A percentile compares a stretch with the other conserved stretches of the same genome.
Evolutionary conservation across 176 grass and related monocot genomes (phyloP).

Genomic region (Musa troglodytarum): DNA sequence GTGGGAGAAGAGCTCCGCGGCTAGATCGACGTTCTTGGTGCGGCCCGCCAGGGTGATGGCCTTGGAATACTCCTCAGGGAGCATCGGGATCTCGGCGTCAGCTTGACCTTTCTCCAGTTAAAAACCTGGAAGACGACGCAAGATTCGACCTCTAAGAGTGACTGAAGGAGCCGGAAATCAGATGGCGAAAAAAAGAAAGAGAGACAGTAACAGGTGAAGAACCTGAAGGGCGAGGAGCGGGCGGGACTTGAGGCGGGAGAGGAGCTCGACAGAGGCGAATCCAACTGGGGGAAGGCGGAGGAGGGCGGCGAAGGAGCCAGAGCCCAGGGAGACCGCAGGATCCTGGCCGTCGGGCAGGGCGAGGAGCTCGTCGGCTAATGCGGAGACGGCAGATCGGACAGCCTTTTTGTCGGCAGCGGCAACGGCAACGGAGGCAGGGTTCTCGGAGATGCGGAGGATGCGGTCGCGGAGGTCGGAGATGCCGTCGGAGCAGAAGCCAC

Average conservation of each 20-base stretch:
- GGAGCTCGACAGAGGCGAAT: slow-evolving; percentile 45
- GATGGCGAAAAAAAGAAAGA: background rate
- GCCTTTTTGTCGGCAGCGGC: background rate
- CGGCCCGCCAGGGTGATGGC: slow-evolving; percentile 65
- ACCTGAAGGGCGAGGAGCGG: slow-evolving; percentile 51
- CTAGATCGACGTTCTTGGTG: slow-evolving; percentile 31
- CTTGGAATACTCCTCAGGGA: slow-evolving; percentile 53
- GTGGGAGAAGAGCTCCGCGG: slow-evolving; percentile 42
- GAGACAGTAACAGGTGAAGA: too few species aligned
- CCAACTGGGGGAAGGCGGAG: slow-evolving; percentile 34
- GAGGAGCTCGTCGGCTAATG: slow-evolving; percentile 27
- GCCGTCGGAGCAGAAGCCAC: slow-evolving; percentile 9
- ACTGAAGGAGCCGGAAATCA: background rate
- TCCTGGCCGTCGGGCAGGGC: slow-evolving; percentile 25
- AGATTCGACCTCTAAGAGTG: background rate
- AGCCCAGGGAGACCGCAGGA: background rate
- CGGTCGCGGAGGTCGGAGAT: slow-evolving; percentile 7
- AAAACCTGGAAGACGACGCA: slow-evolving; percentile 43
- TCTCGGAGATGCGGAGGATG: background rate
- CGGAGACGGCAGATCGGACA: slow-evolving; percentile 36
- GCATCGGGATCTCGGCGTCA: slow-evolving; percentile 26
- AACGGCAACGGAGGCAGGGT: background rate
- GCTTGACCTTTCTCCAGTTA: slow-evolving; percentile 26
- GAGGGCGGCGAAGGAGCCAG: slow-evolving; percentile 24
- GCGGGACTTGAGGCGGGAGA: slow-evolving; percentile 39